Evolutionary conservation across 345 rosid species (phyloP), one percentile per base, ranked within the genome.

Genomic region (Citrus maxima): DNA sequence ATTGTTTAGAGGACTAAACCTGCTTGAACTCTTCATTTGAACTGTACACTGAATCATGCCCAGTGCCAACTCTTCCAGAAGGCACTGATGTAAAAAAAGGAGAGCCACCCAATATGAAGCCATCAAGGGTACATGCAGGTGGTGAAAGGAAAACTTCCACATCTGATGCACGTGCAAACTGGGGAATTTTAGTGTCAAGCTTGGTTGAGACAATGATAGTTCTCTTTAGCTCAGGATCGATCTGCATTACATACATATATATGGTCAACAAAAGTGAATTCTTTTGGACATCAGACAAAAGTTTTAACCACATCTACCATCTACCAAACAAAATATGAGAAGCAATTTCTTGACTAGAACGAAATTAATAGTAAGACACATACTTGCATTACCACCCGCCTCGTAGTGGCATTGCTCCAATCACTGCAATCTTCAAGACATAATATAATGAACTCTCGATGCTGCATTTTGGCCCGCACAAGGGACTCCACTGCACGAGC

Each of bases 401-500:
- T 82, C 22, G 98, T 92, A 37, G 95, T 92, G 70, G 98, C 98
- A 83, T 89, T 93, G 79, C 97, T 95, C 98, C 98, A 93, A 79
- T 95, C 98, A 87, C 92, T 90, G 74, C 92, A 93, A 78, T 95
- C 98, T 84, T 95, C 98, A n/a, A 95, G 98, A 84, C 98, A 93
- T 63, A 93, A 81, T 77, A 95, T 93, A 67, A 95, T 92, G 82
- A 95, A 92, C 83, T 95, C 98, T 64, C 90, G 92, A 84, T 90
- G 98, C 86, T 93, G 98, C 98, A 93, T 95, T 87, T 95, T 95
- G 22, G 94, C 91, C 75, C 97, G 88, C 62, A 95, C 98, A 32
- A 95, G 79, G 18, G 98, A 87, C 86, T 95, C 98, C 78, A 93
- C 97, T 0, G 98, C 97, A 14, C 92, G 93, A 67, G 97, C 98